Conservation (phyloP, 805 yeast genomes). For the Hanseniaspora jakobsenii region DNA sequence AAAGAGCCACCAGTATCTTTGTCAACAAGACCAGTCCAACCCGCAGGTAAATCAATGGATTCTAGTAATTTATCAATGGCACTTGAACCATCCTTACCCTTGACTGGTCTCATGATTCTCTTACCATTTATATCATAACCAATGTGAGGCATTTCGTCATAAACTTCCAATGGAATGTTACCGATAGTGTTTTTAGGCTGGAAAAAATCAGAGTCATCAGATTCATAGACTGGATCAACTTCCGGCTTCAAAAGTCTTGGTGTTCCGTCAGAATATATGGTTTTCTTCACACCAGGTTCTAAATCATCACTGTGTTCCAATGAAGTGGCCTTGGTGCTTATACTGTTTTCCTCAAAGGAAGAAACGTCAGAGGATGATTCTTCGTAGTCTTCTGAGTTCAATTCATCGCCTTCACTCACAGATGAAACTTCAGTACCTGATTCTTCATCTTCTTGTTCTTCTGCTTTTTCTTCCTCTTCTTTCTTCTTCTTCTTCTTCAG, state of each 20-base stretch:
- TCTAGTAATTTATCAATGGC: constrained; percentile 86
- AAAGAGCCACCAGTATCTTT: constrained; percentile 75
- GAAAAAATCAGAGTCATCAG: constrained; percentile 78
- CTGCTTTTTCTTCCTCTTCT: constrained; percentile 24
- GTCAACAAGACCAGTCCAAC: constrained; percentile 96
- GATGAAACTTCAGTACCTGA: constrained; percentile 22
- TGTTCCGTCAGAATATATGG: constrained; percentile 64
- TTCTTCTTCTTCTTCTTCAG: constrained; percentile 42
- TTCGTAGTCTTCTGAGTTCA: constrained; percentile 24
- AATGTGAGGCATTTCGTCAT: constrained; percentile 93
- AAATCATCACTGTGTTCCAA: constrained; percentile 30
- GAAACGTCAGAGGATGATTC: constrained; percentile 39
- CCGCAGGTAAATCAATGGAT: constrained; percentile 87
- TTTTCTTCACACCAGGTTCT: constrained; percentile 31
- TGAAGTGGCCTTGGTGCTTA: constrained; percentile 23
- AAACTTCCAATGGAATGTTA: constrained; percentile 81
- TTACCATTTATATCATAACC: constrained; percentile 97
- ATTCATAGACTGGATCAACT: constrained; percentile 86
- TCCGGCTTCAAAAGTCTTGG: constrained; percentile 75
- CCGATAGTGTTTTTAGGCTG: constrained; percentile 80
- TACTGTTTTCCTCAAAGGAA: constrained; percentile 29
- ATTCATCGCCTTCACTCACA: constrained; percentile 20
- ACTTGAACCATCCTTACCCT: constrained; percentile 42
- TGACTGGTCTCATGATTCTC: constrained; percentile 97
- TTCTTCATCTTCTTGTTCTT: constrained; percentile 18